Evolutionary conservation across 768 basidiomycete species (phyloP).

Genomic region (Trametes punicea): DNA sequence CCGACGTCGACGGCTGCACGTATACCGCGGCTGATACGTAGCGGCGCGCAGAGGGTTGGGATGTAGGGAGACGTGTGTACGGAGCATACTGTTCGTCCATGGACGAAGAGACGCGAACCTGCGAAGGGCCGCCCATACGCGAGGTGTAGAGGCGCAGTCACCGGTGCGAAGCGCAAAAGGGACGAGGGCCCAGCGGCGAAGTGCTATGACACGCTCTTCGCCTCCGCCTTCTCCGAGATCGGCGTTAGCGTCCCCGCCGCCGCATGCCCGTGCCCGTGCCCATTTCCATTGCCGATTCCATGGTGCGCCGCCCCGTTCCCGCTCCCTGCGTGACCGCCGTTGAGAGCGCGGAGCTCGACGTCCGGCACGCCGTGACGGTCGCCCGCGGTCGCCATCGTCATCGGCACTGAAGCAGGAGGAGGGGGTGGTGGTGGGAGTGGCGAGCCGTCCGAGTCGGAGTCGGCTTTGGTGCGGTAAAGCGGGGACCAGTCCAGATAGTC

Average conservation of each 20-base stretch:
- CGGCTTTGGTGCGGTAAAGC: conserved; percentile 23
- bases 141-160: too few species aligned
- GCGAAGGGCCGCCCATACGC: too few species aligned
- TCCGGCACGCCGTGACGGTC: conserved; percentile 31
- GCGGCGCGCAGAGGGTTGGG: neutral
- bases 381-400: conserved; percentile 24
- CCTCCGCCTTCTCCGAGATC: conserved; percentile 17
- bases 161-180: neutral
- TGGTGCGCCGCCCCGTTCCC: neutral
- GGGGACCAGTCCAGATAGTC: conserved; percentile 57
- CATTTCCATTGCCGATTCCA: neutral
- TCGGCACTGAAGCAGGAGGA: neutral
- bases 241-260: neutral
- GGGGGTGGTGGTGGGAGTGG: neutral
- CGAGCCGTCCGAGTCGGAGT: conserved; percentile 10
- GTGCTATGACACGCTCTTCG: neutral
- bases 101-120: too few species aligned
- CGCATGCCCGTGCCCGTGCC: neutral
- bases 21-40: neutral
- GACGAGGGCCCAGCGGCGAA: too few species aligned
- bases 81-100: neutral
- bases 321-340: neutral
- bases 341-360: neutral
- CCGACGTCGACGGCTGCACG: neutral
- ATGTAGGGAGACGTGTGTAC: neutral